These are phyloP conservation scores for Talaromyces islandicus DNA, from an alignment of 2,329 filamentous ascomycete species.

Conservation along the genomic window DNA sequence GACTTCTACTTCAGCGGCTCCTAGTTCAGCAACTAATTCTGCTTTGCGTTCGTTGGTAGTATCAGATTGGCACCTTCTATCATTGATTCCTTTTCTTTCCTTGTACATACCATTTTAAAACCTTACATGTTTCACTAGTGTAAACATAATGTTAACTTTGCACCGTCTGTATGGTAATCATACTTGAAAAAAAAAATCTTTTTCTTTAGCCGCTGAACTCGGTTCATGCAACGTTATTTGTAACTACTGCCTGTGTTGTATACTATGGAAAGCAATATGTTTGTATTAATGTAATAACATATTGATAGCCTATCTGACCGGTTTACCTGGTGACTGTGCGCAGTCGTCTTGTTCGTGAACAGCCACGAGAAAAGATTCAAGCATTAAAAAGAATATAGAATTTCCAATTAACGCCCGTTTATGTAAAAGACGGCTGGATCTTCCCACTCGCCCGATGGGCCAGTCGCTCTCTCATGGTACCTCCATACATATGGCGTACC, in stretches of 20 bases:
- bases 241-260: too few relatives aligned
- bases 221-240: too few relatives aligned
- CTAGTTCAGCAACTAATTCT: background rate
- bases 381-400: background rate
- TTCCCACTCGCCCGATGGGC: conserved; percentile 35
- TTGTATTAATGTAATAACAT: too few relatives aligned
- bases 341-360: too few relatives aligned
- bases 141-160: background rate
- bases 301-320: too few relatives aligned
- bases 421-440: conserved; percentile 38
- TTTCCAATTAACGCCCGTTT: background rate
- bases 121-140: background rate
- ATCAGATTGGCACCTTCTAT: background rate
- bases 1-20: background rate
- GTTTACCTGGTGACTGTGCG: background rate
- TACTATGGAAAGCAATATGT: too few relatives aligned
- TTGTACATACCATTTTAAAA: background rate
- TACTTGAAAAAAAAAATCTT: too few relatives aligned
- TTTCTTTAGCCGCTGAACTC: too few relatives aligned
- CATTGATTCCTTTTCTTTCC: background rate
- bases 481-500: conserved; percentile 51
- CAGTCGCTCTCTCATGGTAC: conserved; percentile 46
- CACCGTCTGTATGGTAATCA: background rate
- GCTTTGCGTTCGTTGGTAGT: background rate
- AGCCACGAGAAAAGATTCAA: too few relatives aligned